phyloP scores from a whole-genome alignment of 2,329 filamentous ascomycete genomes.

The Paraphoma sp. region DNA sequence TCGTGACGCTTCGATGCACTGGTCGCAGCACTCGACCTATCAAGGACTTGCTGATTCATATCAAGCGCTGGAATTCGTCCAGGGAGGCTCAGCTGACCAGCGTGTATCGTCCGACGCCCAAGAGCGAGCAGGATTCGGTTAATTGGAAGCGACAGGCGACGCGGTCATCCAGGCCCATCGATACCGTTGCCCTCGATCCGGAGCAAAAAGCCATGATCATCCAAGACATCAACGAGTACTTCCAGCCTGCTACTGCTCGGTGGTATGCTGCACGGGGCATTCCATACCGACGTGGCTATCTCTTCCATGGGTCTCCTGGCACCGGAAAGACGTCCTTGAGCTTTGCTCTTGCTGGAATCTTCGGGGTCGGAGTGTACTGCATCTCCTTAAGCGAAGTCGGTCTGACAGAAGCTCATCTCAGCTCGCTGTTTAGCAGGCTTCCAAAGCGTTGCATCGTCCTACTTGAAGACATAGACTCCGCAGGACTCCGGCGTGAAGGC shows the following conservation, averaged over 20 bases:
- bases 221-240: constrained; percentile 77
- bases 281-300: constrained; percentile 82
- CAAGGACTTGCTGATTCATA: constrained; percentile 54
- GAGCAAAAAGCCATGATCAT: constrained; percentile 71
- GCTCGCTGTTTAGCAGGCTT: constrained; percentile 51
- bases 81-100: constrained; percentile 29
- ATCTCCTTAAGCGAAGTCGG: constrained; percentile 68
- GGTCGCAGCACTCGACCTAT: constrained; percentile 57
- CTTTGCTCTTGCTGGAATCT: constrained; percentile 55
- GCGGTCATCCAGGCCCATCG: constrained; percentile 73
- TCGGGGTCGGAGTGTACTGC: constrained; percentile 55
- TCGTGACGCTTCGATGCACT: constrained; percentile 54
- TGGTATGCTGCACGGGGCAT: constrained; percentile 88
- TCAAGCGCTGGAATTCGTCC: constrained; percentile 53
- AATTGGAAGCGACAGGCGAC: constrained; percentile 54
- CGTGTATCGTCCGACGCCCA: not conserved
- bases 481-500: constrained; percentile 50
- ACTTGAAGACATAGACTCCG: constrained; percentile 57
- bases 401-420: constrained; percentile 71
- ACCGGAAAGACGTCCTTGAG: constrained; percentile 72
- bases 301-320: constrained; percentile 80
- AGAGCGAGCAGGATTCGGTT: not conserved
- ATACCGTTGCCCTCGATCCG: constrained; percentile 75
- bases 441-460: constrained; percentile 55
- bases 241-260: constrained; percentile 72